These are phyloP conservation scores for Ambrosia hybrid DNA, from an alignment of 140 eudicot genomes.

Conservation along the genomic window DNA sequence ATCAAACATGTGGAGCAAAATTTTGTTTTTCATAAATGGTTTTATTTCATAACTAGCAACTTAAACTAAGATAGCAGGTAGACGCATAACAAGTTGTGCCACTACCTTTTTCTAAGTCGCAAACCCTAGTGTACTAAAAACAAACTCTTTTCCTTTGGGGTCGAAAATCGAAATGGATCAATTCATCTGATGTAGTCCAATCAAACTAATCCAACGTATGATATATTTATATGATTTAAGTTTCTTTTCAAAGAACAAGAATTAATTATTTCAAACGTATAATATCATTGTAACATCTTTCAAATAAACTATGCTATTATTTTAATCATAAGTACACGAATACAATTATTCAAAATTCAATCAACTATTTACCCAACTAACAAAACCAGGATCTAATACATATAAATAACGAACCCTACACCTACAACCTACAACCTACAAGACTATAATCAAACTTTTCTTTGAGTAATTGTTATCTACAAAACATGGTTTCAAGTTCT, in stretches of 20 bases:
- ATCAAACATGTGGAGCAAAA: neutral
- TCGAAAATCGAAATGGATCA: too few species aligned
- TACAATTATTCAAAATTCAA: slow-evolving; percentile 6
- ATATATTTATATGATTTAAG: too few species aligned
- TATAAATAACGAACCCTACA: slow-evolving; percentile 15
- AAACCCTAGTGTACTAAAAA: too few species aligned
- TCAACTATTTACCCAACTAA: slow-evolving; percentile 10
- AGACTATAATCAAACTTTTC: slow-evolving; percentile 11
- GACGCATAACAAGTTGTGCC: too few species aligned
- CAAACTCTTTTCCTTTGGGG: too few species aligned
- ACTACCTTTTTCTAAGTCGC: too few species aligned
- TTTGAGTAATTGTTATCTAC: slow-evolving; percentile 13
- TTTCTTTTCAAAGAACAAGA: neutral
- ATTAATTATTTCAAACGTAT: neutral
- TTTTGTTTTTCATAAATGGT: too few species aligned
- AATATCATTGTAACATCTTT: neutral
- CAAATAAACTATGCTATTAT: neutral
- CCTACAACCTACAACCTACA: slow-evolving; percentile 29
- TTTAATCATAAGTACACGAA: neutral
- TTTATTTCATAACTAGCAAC: too few species aligned
- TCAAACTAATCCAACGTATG: too few species aligned
- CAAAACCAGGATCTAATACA: slow-evolving; percentile 11
- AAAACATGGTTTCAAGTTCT: slow-evolving; percentile 45
- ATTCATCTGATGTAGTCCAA: too few species aligned
- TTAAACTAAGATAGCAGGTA: too few species aligned